Conservation (phyloP, 768 basidiomycete species). For the Kwoniella europaea region DNA sequence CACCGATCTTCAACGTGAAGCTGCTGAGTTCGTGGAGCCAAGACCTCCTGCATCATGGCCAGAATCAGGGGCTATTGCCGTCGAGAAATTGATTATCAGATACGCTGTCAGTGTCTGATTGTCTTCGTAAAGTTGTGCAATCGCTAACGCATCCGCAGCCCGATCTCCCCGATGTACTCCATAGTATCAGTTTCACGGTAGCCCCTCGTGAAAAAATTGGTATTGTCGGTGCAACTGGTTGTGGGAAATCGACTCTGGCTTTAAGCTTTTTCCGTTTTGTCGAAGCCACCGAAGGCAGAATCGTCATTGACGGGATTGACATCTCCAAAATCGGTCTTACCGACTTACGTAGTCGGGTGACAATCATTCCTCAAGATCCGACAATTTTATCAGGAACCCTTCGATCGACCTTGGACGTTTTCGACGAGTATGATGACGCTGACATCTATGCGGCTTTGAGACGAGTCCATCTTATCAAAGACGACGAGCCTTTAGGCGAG, state of each 20-base stretch:
- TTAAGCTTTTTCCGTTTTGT: constrained; percentile 88
- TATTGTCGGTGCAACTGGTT: constrained; percentile 60
- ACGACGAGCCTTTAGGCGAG: constrained; percentile 27
- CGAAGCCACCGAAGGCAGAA: constrained; percentile 77
- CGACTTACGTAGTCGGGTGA: constrained; percentile 76
- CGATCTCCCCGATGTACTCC: constrained; percentile 83
- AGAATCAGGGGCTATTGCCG: constrained; percentile 65
- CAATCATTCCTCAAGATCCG: constrained; percentile 77
- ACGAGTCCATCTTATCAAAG: constrained; percentile 56
- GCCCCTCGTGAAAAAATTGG: constrained; percentile 75
- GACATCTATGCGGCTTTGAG: constrained; percentile 65
- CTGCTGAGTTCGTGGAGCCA: constrained; percentile 82
- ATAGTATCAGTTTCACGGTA: constrained; percentile 75
- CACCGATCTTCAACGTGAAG: constrained; percentile 76
- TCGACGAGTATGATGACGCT: constrained; percentile 79
- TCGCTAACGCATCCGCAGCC: constrained; percentile 63
- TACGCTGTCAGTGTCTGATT: constrained; percentile 55
- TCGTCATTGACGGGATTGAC: constrained; percentile 74
- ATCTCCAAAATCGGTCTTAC: constrained; percentile 79
- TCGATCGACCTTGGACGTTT: constrained; percentile 80
- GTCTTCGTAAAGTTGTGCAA: too few relatives aligned
- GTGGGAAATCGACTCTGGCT: constrained; percentile 60
- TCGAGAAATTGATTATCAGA: constrained; percentile 75
- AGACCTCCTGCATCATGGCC: constrained; percentile 84
- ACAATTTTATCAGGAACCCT: constrained; percentile 82